A percentile compares a stretch with the other conserved stretches of the same genome.
These are phyloP conservation scores for Protomyces gravidus DNA, from an alignment of 1,139 yeast species.

Conservation along the genomic window DNA sequence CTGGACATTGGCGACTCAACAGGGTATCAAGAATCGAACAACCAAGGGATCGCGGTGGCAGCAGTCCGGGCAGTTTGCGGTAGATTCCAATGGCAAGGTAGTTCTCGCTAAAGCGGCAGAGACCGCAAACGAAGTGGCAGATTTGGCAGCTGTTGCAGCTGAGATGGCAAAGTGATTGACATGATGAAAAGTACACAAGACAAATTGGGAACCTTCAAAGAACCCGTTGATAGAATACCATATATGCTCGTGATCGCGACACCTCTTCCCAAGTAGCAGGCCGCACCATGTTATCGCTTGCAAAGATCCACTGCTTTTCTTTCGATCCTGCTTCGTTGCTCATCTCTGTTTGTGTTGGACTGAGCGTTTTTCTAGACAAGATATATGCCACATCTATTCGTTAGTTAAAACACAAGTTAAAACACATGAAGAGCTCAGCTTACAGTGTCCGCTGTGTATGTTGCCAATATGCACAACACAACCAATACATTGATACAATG, in stretches of 20 bases:
- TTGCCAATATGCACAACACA: conserved; percentile 32
- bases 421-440: background rate
- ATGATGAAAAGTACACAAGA: background rate
- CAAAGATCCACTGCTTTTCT: conserved; percentile 31
- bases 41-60: conserved; percentile 26
- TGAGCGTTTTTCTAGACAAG: conserved; percentile 25
- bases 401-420: background rate
- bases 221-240: conserved; percentile 28
- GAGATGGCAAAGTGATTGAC: background rate
- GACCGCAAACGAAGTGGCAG: conserved; percentile 12
- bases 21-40: conserved; percentile 17
- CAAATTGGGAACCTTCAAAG: background rate
- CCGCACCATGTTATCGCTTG: conserved; percentile 28
- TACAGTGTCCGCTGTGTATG: conserved; percentile 30
- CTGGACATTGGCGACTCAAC: conserved; percentile 12
- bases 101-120: conserved; percentile 3
- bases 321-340: conserved; percentile 16
- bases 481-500: conserved; percentile 29
- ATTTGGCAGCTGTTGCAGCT: conserved; percentile 1
- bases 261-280: conserved; percentile 31
- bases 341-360: conserved; percentile 5
- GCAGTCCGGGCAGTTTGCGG: conserved; percentile 14
- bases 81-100: conserved; percentile 2
- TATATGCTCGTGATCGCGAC: conserved; percentile 26
- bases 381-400: conserved; percentile 22